A percentile compares a stretch with the other conserved stretches of the same genome.
Evolutionary conservation across 495 filamentous ascomycete genomes (phyloP).

Genomic region (Hypoxylon subgilvum): DNA sequence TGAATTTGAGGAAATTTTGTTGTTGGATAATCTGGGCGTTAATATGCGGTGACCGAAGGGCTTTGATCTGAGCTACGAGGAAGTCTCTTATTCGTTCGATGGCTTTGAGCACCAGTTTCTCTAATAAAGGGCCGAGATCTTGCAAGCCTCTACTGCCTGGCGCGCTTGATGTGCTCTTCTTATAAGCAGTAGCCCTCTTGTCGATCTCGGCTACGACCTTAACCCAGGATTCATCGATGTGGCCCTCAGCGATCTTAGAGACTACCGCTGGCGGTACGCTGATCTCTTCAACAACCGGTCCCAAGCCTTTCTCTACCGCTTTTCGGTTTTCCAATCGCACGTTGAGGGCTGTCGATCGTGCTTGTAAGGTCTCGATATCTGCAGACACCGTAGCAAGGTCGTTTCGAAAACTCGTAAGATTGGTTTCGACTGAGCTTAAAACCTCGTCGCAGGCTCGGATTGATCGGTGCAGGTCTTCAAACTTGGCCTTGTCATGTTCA

Average conservation of each 20-base stretch:
- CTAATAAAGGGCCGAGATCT: conserved; percentile 84
- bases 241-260: conserved; percentile 80
- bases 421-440: conserved; percentile 87
- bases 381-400: conserved; percentile 90
- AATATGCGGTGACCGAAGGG: conserved; percentile 88
- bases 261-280: conserved; percentile 83
- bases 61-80: conserved; percentile 90
- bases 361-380: conserved; percentile 92
- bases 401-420: conserved; percentile 88
- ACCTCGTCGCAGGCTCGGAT: conserved; percentile 93
- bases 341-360: conserved; percentile 81
- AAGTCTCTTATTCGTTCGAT: conserved; percentile 92
- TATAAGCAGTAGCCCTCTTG: conserved; percentile 72
- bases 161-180: conserved; percentile 65
- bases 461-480: conserved; percentile 87
- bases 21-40: conserved; percentile 97
- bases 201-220: conserved; percentile 85
- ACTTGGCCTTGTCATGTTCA: conserved; percentile 84
- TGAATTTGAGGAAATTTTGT: conserved; percentile 82
- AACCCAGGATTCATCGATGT: conserved; percentile 89
- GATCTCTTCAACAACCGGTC: conserved; percentile 89
- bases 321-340: conserved; percentile 88
- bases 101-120: conserved; percentile 86
- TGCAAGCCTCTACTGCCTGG: conserved; percentile 72
- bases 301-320: conserved; percentile 84